Percentiles rank a stretch among this genome's conserved stretches.
These are phyloP conservation scores for Castanea crenata DNA, from an alignment of 306 rosid genomes.

Conservation along the genomic window DNA sequence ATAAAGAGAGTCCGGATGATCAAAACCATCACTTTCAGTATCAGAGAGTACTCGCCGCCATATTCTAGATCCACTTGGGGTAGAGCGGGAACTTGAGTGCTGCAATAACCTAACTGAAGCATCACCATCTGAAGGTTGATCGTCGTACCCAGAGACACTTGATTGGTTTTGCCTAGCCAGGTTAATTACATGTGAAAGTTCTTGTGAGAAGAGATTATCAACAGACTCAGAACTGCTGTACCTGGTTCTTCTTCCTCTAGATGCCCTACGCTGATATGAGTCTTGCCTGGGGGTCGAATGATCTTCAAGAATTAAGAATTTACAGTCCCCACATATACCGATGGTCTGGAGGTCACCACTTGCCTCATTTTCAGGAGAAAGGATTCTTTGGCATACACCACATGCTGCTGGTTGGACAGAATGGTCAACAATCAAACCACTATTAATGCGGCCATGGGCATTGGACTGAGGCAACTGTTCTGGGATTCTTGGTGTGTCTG, in stretches of 20 bases:
- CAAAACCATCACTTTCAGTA: conserved; percentile 78
- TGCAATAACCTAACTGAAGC: conserved; percentile 41
- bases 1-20: conserved; percentile 57
- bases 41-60: conserved; percentile 69
- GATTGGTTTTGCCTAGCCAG: conserved; percentile 47
- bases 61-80: conserved; percentile 72
- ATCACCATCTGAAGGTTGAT: conserved; percentile 50
- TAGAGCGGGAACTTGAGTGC: conserved; percentile 54
- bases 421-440: conserved; percentile 21
- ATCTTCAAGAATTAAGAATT: conserved; percentile 81
- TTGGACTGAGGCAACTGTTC: conserved; percentile 29
- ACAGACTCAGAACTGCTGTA: conserved; percentile 62
- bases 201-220: conserved; percentile 49
- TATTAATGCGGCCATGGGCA: conserved; percentile 19
- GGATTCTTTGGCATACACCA: conserved; percentile 56
- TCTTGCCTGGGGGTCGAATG: conserved; percentile 40
- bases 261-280: conserved; percentile 34
- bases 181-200: conserved; percentile 45
- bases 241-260: conserved; percentile 60
- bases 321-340: conserved; percentile 81
- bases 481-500: conserved; percentile 36
- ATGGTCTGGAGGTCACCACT: conserved; percentile 35
- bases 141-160: conserved; percentile 43
- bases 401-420: conserved; percentile 44
- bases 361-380: conserved; percentile 50